Evolutionary conservation across 768 basidiomycete genomes (phyloP), one percentile per base, ranked within the genome.

Genomic region (Suillus hirtellus): DNA sequence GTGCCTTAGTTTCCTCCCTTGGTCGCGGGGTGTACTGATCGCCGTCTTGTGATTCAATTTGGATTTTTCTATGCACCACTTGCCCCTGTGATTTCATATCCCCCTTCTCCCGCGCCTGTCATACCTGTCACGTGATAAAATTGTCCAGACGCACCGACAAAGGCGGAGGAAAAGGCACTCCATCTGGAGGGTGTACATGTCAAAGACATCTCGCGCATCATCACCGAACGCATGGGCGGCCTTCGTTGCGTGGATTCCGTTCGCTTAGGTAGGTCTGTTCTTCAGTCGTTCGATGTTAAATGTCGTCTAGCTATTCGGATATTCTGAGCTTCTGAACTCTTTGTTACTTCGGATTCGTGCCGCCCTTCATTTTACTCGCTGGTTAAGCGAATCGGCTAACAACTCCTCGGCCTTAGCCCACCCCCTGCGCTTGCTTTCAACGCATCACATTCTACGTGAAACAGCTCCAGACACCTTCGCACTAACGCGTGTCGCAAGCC

Each of bases 401-500:
- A 24, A 24, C 4, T 40, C 38, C 24, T 38, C 17, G 24, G 38
- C 15, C 24, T 58, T 40, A 58, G 55, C 55, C 5, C 55, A 58
- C 17, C 55, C 55, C 5, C 5, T 58, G 4, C 55, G 55, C 17
- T 40, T 58, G 3, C 55, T 93, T 52, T 90, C 90, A 12, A 90
- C 91, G 0, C 89, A 92, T 70, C 90, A 93, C 71, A 83, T 93
- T 60, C 79, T 90, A 38, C 80, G 82, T 47, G 92, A 94, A 73
- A 78, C 84, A 3, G 78, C 82, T 11, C 90, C 90, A 4, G 83
- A 92, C 68, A 85, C 88, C 6, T 94, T 93, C 67, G 80, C 89
- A 9, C 80, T 85, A 60, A 93, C 89, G 68, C 83, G 90, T 43
- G 80, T 91, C 61, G 87, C 88, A 4, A 86, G 86, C 10, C 75